These are phyloP conservation scores for Penicillium sp. DNA, from an alignment of 2,329 filamentous ascomycete species.

Conservation along the genomic window DNA sequence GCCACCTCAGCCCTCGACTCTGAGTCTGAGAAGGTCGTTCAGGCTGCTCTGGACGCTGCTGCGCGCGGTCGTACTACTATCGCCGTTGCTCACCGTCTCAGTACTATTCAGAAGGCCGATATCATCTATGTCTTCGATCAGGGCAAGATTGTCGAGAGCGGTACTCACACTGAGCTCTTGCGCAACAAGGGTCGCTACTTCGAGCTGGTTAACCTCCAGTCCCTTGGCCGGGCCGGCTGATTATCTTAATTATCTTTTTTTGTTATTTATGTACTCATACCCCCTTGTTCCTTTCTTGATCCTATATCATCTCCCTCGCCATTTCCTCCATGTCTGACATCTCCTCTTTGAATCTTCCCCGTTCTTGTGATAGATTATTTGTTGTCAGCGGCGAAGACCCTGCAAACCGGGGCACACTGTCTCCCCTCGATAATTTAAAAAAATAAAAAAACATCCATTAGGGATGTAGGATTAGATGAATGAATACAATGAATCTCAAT, in stretches of 20 bases:
- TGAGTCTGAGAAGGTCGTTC: slow-evolving; percentile 55
- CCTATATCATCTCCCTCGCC: neutral
- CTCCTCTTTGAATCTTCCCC: neutral
- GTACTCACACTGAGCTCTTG: slow-evolving; percentile 74
- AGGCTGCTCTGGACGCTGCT: slow-evolving; percentile 75
- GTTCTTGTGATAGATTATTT: neutral
- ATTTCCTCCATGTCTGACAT: neutral
- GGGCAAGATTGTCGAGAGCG: slow-evolving; percentile 79
- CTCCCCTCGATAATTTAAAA: neutral
- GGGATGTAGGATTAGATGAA: slow-evolving; percentile 1
- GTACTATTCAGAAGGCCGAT: slow-evolving; percentile 92
- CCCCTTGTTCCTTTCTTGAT: neutral
- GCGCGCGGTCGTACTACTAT: slow-evolving; percentile 86
- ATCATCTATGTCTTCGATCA: slow-evolving; percentile 96
- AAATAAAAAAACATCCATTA: neutral
- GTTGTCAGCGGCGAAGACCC: neutral
- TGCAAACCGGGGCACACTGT: neutral
- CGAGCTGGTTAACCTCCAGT: slow-evolving; percentile 78
- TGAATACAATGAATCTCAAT: slow-evolving; percentile 8
- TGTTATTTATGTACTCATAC: neutral
- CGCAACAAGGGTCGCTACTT: slow-evolving; percentile 69
- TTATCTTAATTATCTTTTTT: neutral
- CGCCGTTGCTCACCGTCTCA: slow-evolving; percentile 86
- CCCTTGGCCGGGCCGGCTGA: slow-evolving; percentile 60
- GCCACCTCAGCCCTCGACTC: slow-evolving; percentile 59